A percentile compares a stretch with the other conserved stretches of the same genome.
phyloP scores from a whole-genome alignment of 2,329 filamentous ascomycete genomes.

The Stemphylium beticola region DNA sequence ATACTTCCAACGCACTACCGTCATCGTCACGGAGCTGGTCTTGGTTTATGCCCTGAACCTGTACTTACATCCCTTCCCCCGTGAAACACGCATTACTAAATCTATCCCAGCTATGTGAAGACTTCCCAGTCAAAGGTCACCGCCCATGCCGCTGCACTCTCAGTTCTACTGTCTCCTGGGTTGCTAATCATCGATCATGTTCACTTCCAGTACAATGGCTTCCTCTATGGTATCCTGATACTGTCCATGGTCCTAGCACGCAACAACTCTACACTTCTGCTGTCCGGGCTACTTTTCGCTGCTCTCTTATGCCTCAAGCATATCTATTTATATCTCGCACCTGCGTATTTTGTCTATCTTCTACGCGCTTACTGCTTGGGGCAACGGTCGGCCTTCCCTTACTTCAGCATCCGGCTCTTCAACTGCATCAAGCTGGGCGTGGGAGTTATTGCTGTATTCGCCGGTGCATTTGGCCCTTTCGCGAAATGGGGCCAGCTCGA shows the following conservation, averaged over 20 bases:
- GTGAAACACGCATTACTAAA: constrained; percentile 17
- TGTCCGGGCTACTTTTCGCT: constrained; percentile 84
- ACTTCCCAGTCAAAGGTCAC: constrained; percentile 75
- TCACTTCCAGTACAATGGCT: constrained; percentile 98
- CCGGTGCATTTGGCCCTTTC: constrained; percentile 88
- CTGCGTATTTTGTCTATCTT: constrained; percentile 93
- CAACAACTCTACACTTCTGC: constrained; percentile 73
- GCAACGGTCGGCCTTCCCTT: constrained; percentile 73
- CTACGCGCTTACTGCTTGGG: constrained; percentile 89
- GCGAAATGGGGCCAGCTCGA: constrained; percentile 78
- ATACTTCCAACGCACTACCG: constrained; percentile 89
- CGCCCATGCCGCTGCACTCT: constrained; percentile 85
- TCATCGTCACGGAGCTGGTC: constrained; percentile 83
- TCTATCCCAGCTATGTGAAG: constrained; percentile 69
- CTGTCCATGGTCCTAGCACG: constrained; percentile 85
- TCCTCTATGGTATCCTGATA: constrained; percentile 89
- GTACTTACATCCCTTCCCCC: constrained; percentile 51
- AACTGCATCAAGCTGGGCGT: constrained; percentile 85
- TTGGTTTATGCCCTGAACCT: constrained; percentile 81
- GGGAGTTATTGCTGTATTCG: constrained; percentile 74
- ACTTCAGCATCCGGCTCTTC: constrained; percentile 68
- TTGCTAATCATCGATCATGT: constrained; percentile 98
- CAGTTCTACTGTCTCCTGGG: constrained; percentile 88
- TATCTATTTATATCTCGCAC: constrained; percentile 95
- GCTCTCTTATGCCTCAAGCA: constrained; percentile 92